Conservation (phyloP, 805 yeast genomes). For the Blastobotrys muscicola region DNA sequence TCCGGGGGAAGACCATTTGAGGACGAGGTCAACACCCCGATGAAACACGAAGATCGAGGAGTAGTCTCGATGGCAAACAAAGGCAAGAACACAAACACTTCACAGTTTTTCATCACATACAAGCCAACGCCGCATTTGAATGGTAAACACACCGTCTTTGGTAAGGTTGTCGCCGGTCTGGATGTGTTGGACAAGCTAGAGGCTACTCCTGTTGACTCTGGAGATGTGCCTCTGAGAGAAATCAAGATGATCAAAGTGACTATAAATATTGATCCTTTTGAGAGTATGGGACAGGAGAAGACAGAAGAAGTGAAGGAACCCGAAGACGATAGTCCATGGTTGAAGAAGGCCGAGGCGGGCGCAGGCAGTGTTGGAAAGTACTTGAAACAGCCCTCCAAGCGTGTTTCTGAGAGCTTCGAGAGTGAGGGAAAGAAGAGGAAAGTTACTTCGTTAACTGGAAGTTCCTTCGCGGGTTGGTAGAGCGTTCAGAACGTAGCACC, state of each 20-base stretch:
- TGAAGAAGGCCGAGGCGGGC: constrained; percentile 7
- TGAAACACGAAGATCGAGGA: constrained; percentile 71
- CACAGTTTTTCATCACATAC: constrained; percentile 82
- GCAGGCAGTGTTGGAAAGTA: constrained; percentile 16
- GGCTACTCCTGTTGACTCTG: constrained; percentile 37
- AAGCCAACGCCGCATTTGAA: constrained; percentile 62
- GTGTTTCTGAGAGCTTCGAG: neutral
- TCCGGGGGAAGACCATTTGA: constrained; percentile 36
- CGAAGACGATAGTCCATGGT: constrained; percentile 19
- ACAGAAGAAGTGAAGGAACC: constrained; percentile 1
- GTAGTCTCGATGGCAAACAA: constrained; percentile 85
- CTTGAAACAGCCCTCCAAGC: constrained; percentile 6
- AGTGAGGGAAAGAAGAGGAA: constrained; percentile 8
- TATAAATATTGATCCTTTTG: constrained; percentile 17
- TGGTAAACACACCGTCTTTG: constrained; percentile 72
- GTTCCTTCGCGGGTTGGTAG: constrained; percentile 19
- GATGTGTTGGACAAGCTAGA: constrained; percentile 49
- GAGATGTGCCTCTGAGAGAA: constrained; percentile 36
- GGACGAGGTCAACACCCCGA: constrained; percentile 30
- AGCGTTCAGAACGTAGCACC: no score
- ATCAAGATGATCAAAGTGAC: constrained; percentile 30
- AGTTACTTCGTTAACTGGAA: constrained; percentile 13
- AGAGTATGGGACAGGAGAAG: constrained; percentile 5
- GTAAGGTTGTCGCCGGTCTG: constrained; percentile 39
- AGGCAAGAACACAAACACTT: constrained; percentile 88